phyloP scores from a whole-genome alignment of 2,329 filamentous ascomycete species.

The Colletotrichum tofieldiae region DNA sequence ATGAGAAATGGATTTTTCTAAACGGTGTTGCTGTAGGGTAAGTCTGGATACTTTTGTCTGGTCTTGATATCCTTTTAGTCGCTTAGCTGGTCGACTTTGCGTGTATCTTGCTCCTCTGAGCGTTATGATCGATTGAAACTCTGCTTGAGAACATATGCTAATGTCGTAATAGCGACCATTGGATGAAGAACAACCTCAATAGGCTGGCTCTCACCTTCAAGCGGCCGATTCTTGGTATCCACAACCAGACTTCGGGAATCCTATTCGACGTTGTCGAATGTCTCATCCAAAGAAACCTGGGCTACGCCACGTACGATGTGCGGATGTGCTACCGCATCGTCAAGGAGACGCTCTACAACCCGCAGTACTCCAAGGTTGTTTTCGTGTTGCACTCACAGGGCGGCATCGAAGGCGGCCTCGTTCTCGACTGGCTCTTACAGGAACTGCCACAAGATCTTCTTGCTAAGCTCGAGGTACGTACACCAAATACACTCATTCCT shows the following conservation, averaged over 20 bases:
- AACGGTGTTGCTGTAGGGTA: constrained; percentile 80
- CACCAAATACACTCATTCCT: too few relatives aligned
- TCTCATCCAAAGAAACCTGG: constrained; percentile 81
- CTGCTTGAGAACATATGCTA: background rate
- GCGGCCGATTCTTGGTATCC: constrained; percentile 79
- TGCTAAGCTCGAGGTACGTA: constrained; percentile 71
- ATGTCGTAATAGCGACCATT: constrained; percentile 65
- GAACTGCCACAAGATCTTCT: constrained; percentile 78
- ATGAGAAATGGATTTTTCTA: constrained; percentile 84
- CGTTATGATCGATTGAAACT: background rate
- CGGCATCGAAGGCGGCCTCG: constrained; percentile 80
- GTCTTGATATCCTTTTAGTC: background rate
- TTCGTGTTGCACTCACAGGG: constrained; percentile 86
- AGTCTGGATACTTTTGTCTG: constrained; percentile 46
- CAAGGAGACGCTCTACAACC: constrained; percentile 75
- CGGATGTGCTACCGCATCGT: constrained; percentile 75
- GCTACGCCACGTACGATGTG: constrained; percentile 79
- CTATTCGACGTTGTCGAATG: constrained; percentile 86
- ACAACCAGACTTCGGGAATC: constrained; percentile 82
- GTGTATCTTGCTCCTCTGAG: background rate
- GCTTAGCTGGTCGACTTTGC: background rate
- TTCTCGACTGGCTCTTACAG: constrained; percentile 83
- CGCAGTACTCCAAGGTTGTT: constrained; percentile 77
- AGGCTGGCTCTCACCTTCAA: constrained; percentile 81
- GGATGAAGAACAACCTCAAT: constrained; percentile 81